Evolutionary conservation across 176 grass and related monocot genomes (phyloP).

Genomic region (Ampelocalamus luodianensis): DNA sequence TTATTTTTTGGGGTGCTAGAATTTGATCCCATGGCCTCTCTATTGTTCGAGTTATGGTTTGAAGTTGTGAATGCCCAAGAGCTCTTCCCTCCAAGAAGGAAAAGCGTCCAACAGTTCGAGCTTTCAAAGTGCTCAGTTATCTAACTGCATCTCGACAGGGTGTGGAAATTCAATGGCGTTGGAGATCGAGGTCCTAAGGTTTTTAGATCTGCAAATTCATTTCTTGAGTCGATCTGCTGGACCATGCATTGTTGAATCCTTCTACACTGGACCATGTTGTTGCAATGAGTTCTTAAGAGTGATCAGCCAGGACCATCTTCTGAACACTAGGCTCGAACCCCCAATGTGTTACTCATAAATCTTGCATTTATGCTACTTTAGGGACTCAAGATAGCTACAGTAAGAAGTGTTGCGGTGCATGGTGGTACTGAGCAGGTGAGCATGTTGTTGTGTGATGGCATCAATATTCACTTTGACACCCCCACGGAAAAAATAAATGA

Average conservation of each 20-base stretch:
- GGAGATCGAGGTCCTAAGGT: not conserved
- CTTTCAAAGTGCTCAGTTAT: not conserved
- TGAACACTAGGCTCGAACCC: conserved; percentile 12
- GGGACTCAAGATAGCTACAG: not conserved
- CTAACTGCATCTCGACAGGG: not conserved
- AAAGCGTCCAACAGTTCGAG: not conserved
- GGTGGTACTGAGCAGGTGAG: not conserved
- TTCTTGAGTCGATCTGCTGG: not conserved
- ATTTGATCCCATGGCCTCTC: not conserved
- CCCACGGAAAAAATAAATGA: not conserved
- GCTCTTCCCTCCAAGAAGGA: too few relatives aligned
- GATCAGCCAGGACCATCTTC: conserved; percentile 35
- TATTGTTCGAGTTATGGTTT: not conserved
- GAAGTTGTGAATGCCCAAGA: too few relatives aligned
- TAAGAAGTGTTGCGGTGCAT: not conserved
- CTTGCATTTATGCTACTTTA: conserved; percentile 34
- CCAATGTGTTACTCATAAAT: not conserved
- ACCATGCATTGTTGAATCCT: not conserved
- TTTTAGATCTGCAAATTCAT: conserved; percentile 21
- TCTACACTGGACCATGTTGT: not conserved
- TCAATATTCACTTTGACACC: not conserved
- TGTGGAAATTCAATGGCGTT: conserved; percentile 11
- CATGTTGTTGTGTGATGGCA: not conserved
- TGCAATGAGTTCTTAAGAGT: not conserved
- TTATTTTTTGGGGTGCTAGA: not conserved